Evolutionary conservation across 306 rosid species (phyloP), one percentile per base, ranked within the genome.

Genomic region (Lupinus albus): DNA sequence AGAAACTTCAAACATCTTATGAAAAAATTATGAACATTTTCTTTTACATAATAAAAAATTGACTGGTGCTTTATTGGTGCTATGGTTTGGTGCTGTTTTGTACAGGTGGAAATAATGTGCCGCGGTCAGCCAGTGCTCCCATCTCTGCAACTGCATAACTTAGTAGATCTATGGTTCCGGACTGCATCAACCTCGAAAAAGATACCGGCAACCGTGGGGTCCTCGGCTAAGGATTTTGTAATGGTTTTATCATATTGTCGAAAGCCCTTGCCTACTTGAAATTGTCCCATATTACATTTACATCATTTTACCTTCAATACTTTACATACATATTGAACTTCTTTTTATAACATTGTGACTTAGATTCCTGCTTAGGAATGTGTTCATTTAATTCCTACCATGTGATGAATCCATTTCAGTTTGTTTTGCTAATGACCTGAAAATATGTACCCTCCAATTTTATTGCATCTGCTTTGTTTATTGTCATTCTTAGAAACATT

Each of bases 191-290:
- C 96, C 9, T 73, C 90, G 0, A 93, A 86, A 76, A 88, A 78
- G 76, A 61, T 82, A 38, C 87, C 95, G 0, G 94, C 95, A 58
- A 76, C 89, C 2, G 89, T 90, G 33, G 97, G 99, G 13, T 86
- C 99, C 71, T 90, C 99, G 0, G 97, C 97, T 2, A 93, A 93
- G 84, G 97, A 93, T 79, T 93, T 90, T 48, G 99, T 93, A 62
- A 93, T 93, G 99, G 89, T 84, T 54, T 84, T 93, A 68, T 89
- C 95, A 3, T 92, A 92, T 75, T 82, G 88, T 80, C 85, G 94
- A 15, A 86, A 84, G 70, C 58, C 76, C 49, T 72, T 61, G 21
- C 67, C 77, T 62, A 73, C 71, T 45, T 78, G 78, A 80, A 75
- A 53, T 61, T 32, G 33, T 35, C 11, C 28, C 42, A 28, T 21